Percentiles rank a stretch among this genome's conserved stretches.
phyloP scores from a whole-genome alignment of 495 filamentous ascomycete genomes.

The Daldinia loculata region DNA sequence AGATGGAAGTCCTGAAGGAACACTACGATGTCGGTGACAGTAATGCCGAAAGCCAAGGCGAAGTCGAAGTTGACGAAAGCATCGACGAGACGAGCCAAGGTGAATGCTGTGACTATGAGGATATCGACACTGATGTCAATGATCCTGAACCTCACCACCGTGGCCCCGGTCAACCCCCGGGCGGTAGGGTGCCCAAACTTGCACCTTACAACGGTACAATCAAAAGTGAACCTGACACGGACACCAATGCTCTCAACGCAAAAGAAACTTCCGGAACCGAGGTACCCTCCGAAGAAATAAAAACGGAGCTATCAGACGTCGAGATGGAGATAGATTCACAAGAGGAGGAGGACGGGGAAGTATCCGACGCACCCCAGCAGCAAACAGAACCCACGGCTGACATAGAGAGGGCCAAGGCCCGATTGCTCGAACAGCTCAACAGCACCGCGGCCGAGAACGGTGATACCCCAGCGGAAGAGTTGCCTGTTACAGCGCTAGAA shows the following conservation, averaged over 20 bases:
- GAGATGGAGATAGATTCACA: conserved; percentile 53
- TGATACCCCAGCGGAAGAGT: conserved; percentile 12
- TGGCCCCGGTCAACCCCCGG: background rate
- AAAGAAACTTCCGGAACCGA: background rate
- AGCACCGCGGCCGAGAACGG: conserved; percentile 12
- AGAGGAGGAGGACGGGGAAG: conserved; percentile 51
- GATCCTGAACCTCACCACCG: conserved; percentile 36
- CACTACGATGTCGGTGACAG: conserved; percentile 49
- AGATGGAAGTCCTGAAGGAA: conserved; percentile 53
- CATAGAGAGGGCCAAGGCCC: conserved; percentile 67
- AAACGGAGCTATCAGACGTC: conserved; percentile 42
- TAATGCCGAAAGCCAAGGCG: conserved; percentile 38
- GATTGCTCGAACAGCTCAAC: conserved; percentile 61
- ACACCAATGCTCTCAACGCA: background rate
- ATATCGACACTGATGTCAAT: conserved; percentile 42
- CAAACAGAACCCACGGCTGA: conserved; percentile 50
- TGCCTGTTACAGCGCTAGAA: conserved; percentile 24
- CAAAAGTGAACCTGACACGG: background rate
- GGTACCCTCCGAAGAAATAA: conserved; percentile 25
- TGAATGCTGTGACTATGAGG: conserved; percentile 29
- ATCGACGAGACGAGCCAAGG: conserved; percentile 34
- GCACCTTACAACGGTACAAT: background rate
- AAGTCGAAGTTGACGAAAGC: conserved; percentile 39
- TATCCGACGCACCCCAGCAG: conserved; percentile 46
- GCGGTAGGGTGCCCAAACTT: background rate